Evolutionary conservation across 1,284 basidiomycete species (phyloP).

Genomic region (Tausonia pullulans): DNA sequence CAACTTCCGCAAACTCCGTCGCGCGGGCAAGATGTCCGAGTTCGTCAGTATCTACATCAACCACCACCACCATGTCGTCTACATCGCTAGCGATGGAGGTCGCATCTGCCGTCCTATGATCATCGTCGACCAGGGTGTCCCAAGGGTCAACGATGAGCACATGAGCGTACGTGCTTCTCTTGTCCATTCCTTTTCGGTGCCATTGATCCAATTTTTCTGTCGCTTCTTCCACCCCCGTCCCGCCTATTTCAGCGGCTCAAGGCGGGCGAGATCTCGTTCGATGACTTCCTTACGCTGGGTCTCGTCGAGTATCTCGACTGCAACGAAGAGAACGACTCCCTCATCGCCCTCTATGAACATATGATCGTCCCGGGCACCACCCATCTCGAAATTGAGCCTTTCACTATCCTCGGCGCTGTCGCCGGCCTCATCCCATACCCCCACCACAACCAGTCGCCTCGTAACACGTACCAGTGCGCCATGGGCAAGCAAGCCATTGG

Average conservation of each 20-base stretch:
- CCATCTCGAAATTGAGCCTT: conserved; percentile 97
- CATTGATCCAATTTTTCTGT: not conserved
- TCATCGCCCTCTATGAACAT: conserved; percentile 88
- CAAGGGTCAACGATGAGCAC: conserved; percentile 71
- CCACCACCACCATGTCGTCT: conserved; percentile 85
- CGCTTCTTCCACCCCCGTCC: not conserved
- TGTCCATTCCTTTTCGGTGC: not conserved
- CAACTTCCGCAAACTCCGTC: conserved; percentile 82
- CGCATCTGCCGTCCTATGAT: conserved; percentile 97
- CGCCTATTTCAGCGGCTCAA: conserved; percentile 54
- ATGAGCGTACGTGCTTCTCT: conserved; percentile 49
- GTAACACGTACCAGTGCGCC: conserved; percentile 98
- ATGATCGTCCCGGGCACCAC: conserved; percentile 75
- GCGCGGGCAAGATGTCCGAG: conserved; percentile 85
- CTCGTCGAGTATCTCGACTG: conserved; percentile 99
- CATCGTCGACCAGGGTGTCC: conserved; percentile 76
- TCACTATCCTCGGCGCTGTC: conserved; percentile 93
- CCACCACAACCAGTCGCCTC: conserved; percentile 97
- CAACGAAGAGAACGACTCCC: conserved; percentile 98
- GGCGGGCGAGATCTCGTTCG: conserved; percentile 67
- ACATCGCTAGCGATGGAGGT: conserved; percentile 95
- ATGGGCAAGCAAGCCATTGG: conserved; percentile 99
- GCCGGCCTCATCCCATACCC: conserved; percentile 98
- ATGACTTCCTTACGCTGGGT: conserved; percentile 88
- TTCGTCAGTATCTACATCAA: conserved; percentile 98